Evolutionary conservation across 2,329 filamentous ascomycete species (phyloP), one percentile per base, ranked within the genome.

Genomic region (Coniosporium tulheliwenetii): DNA sequence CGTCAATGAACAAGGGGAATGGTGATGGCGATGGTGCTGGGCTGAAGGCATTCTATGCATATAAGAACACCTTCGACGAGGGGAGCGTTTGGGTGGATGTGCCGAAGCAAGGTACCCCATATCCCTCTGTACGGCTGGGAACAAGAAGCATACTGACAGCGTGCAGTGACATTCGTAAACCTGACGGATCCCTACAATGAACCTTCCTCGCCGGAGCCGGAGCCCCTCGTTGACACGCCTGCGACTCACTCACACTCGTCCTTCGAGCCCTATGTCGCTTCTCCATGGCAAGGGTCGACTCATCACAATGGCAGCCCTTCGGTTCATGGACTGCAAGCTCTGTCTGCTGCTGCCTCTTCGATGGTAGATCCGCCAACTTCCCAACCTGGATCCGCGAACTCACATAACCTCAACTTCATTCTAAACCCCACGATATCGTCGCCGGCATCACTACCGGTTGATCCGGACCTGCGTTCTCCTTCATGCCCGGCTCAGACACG

Each of bases 51-150:
- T 79, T 79, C 54, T 79, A 78, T 52, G 73, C 73, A 16, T 79
- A 79, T 56, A 77, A 75, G 52, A 75, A 79, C 56, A 77, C 75
- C 2, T 79, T 79, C 49, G 64, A 70, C 43, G 65, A 73, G 43
- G 63, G 72, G 44, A 73, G 67, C 43, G 63, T 73, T n/a, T 79
- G 75, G 75, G 60, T 79, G 30, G 69, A 75, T 44, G 69, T 79
- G 30, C 75, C 75, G 2, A 71, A 68, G 48, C 65, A 73, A 47
- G 64, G 72, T 75, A 57, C 35, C 60, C 43, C 35, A 5, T 39
- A 31, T 36, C 26, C 33, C n/a, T 19, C 36, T 16, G 19, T 26
- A 26, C 10, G 19, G 30, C 30, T 26, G 16, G 19, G 5, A 16
- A 16, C 8, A 19, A 34, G 16, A 13, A 26, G 15, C n/a, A n/a